Conservation (phyloP, 352 stramenopile genomes). For the Phytophthora tentaculata region DNA sequence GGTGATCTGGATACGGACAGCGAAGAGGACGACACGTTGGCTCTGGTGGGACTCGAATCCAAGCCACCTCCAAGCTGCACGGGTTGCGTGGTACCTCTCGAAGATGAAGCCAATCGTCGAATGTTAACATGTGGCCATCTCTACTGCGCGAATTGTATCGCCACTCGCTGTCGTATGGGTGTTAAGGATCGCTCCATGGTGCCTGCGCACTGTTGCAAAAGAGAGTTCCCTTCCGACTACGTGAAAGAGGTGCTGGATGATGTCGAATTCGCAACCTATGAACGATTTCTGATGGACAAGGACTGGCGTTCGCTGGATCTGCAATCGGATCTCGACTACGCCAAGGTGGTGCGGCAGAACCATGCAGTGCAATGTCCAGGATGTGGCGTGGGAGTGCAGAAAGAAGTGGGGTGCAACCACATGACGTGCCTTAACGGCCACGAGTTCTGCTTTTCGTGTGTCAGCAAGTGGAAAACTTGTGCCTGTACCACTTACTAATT, state of each 20-base stretch:
- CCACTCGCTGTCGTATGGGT: constrained; percentile 57
- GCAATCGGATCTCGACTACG: constrained; percentile 70
- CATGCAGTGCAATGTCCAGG: constrained; percentile 65
- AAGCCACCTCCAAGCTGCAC: constrained; percentile 52
- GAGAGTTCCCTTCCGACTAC: constrained; percentile 73
- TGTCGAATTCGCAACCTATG: constrained; percentile 45
- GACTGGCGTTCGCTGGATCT: constrained; percentile 51
- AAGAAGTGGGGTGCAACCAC: constrained; percentile 54
- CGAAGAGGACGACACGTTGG: constrained; percentile 25
- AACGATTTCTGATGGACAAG: constrained; percentile 64
- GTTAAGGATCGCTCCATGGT: constrained; percentile 61
- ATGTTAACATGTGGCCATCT: constrained; percentile 62
- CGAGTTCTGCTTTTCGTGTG: constrained; percentile 68
- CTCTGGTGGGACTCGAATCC: constrained; percentile 26
- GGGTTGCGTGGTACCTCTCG: constrained; percentile 40
- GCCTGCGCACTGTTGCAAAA: constrained; percentile 75
- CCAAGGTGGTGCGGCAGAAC: constrained; percentile 37
- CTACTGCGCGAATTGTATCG: constrained; percentile 67
- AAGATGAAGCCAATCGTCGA: constrained; percentile 24
- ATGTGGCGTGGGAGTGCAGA: constrained; percentile 73
- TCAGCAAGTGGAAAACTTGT: constrained; percentile 49
- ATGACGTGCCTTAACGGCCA: constrained; percentile 69
- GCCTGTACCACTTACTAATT: too few relatives aligned
- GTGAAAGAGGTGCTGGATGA: constrained; percentile 46
- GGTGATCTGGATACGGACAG: constrained; percentile 14